These are phyloP conservation scores for Penicillium simplicissimum DNA, from an alignment of 495 filamentous ascomycete genomes.

Conservation along the genomic window DNA sequence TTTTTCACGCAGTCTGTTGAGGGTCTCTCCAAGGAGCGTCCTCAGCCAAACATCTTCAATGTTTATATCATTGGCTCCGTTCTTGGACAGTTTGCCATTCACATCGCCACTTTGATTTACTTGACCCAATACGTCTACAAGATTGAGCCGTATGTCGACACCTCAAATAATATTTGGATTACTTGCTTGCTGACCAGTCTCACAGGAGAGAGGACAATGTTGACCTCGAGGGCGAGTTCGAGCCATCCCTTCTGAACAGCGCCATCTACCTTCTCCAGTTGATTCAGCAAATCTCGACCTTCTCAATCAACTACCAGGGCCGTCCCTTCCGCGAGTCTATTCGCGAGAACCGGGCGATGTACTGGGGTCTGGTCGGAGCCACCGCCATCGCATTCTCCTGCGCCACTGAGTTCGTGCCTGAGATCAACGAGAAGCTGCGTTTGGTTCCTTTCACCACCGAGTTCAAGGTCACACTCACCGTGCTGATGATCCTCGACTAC, in stretches of 20 bases:
- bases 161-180: neutral
- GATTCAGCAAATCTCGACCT: conserved; percentile 99
- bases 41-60: conserved; percentile 99
- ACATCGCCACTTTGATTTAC: conserved; percentile 93
- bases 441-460: conserved; percentile 89
- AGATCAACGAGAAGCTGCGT: conserved; percentile 89
- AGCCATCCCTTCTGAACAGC: conserved; percentile 91
- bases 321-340: conserved; percentile 96
- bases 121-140: conserved; percentile 84
- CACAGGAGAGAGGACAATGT: conserved; percentile 66
- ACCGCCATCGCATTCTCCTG: conserved; percentile 91
- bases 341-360: conserved; percentile 96
- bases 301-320: conserved; percentile 99
- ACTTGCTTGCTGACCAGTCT: conserved; percentile 27
- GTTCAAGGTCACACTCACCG: conserved; percentile 86
- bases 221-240: conserved; percentile 94
- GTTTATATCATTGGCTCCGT: conserved; percentile 98
- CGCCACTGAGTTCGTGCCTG: conserved; percentile 93
- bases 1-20: conserved; percentile 69
- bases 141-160: conserved; percentile 70
- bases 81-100: conserved; percentile 95
- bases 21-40: conserved; percentile 91
- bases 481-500: conserved; percentile 87
- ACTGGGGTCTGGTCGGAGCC: conserved; percentile 88
- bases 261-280: conserved; percentile 97